phyloP scores from a whole-genome alignment of 2,329 filamentous ascomycete species.

The Fusarium mexicanum region DNA sequence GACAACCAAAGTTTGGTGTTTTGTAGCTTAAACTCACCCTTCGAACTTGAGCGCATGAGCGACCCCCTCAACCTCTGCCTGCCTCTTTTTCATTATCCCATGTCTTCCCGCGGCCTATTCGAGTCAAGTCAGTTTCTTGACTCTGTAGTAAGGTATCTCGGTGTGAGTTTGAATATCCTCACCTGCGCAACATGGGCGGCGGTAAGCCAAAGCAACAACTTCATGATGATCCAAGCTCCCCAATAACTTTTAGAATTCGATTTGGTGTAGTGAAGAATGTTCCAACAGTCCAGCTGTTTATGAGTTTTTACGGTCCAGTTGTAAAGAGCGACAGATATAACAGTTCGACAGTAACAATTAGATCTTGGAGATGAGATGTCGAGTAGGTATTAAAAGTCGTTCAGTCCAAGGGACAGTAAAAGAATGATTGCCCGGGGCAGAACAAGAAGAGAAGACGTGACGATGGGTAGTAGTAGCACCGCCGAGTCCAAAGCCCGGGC shows the following conservation, averaged over 20 bases:
- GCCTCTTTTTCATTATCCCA: conserved; percentile 27
- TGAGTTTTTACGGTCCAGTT: not conserved
- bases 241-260: conserved; percentile 4
- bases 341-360: not conserved
- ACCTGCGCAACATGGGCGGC: conserved; percentile 35
- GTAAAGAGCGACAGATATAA: conserved; percentile 19
- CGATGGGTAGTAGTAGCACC: not conserved
- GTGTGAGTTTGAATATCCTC: not conserved
- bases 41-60: conserved; percentile 34
- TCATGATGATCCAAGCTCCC: conserved; percentile 19
- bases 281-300: conserved; percentile 43
- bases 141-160: not conserved
- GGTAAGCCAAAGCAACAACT: conserved; percentile 28
- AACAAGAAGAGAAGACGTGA: conserved; percentile 23
- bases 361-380: not conserved
- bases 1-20: too few species aligned
- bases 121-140: not conserved
- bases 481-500: conserved; percentile 33
- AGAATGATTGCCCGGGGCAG: conserved; percentile 39
- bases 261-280: conserved; percentile 15
- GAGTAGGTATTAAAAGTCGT: conserved; percentile 8
- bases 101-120: conserved; percentile 34
- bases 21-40: conserved; percentile 28
- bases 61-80: conserved; percentile 13
- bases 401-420: conserved; percentile 5